Evolutionary conservation across 352 stramenopile species (phyloP).

Genomic region (Globisporangium uncinulatum): DNA sequence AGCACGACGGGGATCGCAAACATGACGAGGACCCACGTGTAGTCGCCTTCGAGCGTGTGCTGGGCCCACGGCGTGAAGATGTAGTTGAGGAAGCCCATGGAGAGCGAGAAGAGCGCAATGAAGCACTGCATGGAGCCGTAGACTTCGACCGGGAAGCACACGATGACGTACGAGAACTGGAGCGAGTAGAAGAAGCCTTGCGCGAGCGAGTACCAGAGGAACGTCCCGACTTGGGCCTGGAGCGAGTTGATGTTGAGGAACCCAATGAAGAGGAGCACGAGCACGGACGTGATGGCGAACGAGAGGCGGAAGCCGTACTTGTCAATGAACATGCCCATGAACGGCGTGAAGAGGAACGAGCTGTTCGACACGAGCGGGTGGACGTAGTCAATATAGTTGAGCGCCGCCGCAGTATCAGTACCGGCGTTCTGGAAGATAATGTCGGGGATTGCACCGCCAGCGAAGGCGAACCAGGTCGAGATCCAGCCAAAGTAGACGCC

Average conservation of each 20-base stretch:
- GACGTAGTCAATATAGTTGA: constrained; percentile 25
- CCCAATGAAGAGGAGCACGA: constrained; percentile 20
- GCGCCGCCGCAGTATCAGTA: constrained; percentile 2
- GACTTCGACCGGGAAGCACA: constrained; percentile 29
- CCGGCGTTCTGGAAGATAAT: constrained; percentile 18
- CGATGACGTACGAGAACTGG: constrained; percentile 29
- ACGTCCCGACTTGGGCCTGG: constrained; percentile 20
- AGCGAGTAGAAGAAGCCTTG: constrained; percentile 25
- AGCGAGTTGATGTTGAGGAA: constrained; percentile 21
- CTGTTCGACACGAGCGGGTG: constrained; percentile 20
- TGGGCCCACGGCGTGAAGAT: constrained; percentile 30
- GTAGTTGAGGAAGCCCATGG: constrained; percentile 31
- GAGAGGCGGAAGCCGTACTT: constrained; percentile 16
- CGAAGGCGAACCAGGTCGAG: constrained; percentile 25
- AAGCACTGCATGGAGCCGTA: constrained; percentile 34
- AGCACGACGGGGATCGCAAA: constrained; percentile 24
- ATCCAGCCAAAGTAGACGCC: constrained; percentile 26
- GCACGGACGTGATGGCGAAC: constrained; percentile 14
- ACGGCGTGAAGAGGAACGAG: constrained; percentile 22
- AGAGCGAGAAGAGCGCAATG: constrained; percentile 24
- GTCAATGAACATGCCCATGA: constrained; percentile 23
- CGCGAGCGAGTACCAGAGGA: constrained; percentile 21
- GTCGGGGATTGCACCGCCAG: constrained; percentile 21
- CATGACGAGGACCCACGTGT: constrained; percentile 26
- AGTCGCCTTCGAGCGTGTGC: constrained; percentile 24